These are phyloP conservation scores for Drechslerella coelobrocha DNA, from an alignment of 2,329 filamentous ascomycete genomes.

Conservation along the genomic window DNA sequence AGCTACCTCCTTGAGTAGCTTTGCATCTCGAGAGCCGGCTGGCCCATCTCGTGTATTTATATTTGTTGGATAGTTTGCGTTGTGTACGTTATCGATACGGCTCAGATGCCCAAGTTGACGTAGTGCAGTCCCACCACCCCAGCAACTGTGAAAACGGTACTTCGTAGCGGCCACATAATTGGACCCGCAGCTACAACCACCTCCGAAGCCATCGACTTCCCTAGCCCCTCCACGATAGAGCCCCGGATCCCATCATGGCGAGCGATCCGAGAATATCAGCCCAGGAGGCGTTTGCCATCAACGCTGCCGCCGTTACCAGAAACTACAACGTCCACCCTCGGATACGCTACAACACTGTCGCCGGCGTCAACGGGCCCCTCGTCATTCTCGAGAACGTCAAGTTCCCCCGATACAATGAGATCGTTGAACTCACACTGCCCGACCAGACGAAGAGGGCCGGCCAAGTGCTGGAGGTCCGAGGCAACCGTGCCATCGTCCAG, in stretches of 20 bases:
- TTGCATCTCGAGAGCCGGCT: too few relatives aligned
- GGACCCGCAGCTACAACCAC: constrained; percentile 21
- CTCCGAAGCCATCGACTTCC: constrained; percentile 22
- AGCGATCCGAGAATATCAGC: constrained; percentile 52
- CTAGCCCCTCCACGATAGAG: constrained; percentile 29
- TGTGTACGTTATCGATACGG: constrained; percentile 47
- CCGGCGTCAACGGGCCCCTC: constrained; percentile 95
- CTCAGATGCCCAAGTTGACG: constrained; percentile 46
- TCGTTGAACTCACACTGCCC: constrained; percentile 91
- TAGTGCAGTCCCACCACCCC: constrained; percentile 43
- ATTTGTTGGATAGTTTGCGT: constrained; percentile 10
- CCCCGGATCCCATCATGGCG: constrained; percentile 25
- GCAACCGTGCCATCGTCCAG: constrained; percentile 93
- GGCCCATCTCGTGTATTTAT: neutral
- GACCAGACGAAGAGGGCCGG: constrained; percentile 94
- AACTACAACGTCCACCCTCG: constrained; percentile 66
- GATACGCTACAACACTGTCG: constrained; percentile 96
- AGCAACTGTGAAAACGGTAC: constrained; percentile 30
- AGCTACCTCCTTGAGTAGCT: too few relatives aligned
- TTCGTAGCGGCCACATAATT: constrained; percentile 10
- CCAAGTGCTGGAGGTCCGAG: constrained; percentile 96
- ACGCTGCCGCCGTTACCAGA: constrained; percentile 54
- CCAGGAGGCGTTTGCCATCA: constrained; percentile 55
- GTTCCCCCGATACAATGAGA: constrained; percentile 93
- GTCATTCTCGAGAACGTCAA: constrained; percentile 93